These are phyloP conservation scores for Candida mesenterica DNA, from an alignment of 1,139 yeast species.

Conservation along the genomic window DNA sequence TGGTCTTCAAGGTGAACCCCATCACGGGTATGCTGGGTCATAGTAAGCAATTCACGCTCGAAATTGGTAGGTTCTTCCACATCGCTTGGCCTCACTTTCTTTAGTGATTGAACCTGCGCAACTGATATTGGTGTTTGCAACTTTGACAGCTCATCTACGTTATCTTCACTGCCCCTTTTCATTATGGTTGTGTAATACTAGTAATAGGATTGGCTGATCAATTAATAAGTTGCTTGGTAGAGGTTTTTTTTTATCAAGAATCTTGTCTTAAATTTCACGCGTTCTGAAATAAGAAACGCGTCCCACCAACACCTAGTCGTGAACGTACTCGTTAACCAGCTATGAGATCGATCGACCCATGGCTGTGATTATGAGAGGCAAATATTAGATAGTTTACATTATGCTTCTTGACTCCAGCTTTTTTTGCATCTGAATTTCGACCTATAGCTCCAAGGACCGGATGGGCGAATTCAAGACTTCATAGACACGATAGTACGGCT, in stretches of 20 bases:
- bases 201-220: not conserved
- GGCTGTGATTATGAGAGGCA: no score
- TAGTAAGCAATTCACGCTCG: slow-evolving; percentile 60
- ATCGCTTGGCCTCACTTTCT: slow-evolving; percentile 37
- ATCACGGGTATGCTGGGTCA: slow-evolving; percentile 46
- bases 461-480: no score
- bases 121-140: slow-evolving; percentile 36
- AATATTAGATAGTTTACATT: no score
- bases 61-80: slow-evolving; percentile 56
- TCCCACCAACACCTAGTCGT: no score
- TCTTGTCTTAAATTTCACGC: no score
- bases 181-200: not conserved
- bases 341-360: no score
- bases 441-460: no score
- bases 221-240: not conserved
- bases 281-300: no score
- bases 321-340: no score
- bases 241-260: not conserved
- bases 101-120: slow-evolving; percentile 25
- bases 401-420: no score
- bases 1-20: slow-evolving; percentile 46
- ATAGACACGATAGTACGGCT: no score
- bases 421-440: no score
- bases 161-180: slow-evolving; percentile 10
- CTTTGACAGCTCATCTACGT: slow-evolving; percentile 32